These are phyloP conservation scores for Diutina catenulata DNA, from an alignment of 1,139 yeast genomes.

Conservation along the genomic window DNA sequence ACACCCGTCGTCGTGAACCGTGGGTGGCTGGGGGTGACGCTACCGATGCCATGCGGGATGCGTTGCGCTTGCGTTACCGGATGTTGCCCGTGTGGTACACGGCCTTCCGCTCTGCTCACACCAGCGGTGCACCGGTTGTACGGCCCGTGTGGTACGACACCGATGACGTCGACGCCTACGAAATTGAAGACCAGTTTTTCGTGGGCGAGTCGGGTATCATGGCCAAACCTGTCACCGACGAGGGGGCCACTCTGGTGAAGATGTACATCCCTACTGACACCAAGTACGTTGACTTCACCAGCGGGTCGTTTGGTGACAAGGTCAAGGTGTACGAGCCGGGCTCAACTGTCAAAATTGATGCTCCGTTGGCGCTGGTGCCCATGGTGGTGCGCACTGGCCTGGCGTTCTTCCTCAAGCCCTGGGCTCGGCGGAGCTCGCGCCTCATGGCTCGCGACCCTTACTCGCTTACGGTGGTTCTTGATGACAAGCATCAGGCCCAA, in stretches of 20 bases:
- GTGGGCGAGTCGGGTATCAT: constrained; percentile 63
- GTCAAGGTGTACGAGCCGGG: constrained; percentile 9
- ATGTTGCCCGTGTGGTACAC: constrained; percentile 76
- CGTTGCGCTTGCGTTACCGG: constrained; percentile 61
- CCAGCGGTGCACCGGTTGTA: constrained; percentile 57
- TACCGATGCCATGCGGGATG: constrained; percentile 54
- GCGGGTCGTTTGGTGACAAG: constrained; percentile 16
- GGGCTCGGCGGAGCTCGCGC: constrained; percentile 70
- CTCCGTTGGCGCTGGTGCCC: constrained; percentile 58
- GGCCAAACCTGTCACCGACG: constrained; percentile 71
- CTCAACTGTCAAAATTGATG: constrained; percentile 10
- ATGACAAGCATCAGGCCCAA: constrained; percentile 35
- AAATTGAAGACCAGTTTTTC: constrained; percentile 75
- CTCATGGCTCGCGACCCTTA: constrained; percentile 78
- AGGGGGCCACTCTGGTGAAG: constrained; percentile 30
- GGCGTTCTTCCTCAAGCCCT: constrained; percentile 52
- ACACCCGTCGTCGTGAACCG: constrained; percentile 86
- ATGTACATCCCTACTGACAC: constrained; percentile 53
- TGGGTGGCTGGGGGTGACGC: constrained; percentile 74
- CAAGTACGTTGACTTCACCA: constrained; percentile 42
- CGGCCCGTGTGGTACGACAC: constrained; percentile 54
- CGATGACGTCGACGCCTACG: constrained; percentile 17
- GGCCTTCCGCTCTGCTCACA: constrained; percentile 55
- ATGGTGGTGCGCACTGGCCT: constrained; percentile 70
- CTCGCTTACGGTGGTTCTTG: constrained; percentile 58